Base-by-base conservation (phyloP, 495 filamentous ascomycete genomes). In the Margaritispora aquatica region DNA sequence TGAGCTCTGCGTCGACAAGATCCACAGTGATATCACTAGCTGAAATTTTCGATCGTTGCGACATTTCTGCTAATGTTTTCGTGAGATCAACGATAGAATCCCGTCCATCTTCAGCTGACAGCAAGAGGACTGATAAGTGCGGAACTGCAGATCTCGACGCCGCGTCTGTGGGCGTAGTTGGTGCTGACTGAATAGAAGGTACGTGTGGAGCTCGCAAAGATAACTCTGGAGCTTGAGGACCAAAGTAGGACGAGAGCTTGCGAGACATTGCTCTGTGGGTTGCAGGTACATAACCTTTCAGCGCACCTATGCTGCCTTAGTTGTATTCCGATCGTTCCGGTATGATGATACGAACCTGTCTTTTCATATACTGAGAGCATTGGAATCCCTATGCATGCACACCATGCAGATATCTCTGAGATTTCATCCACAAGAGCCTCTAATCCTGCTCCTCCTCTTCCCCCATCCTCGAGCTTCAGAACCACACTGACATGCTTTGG, bases 1-100 rank as follows among this genome's bases (percentile, higher is more conserved):
- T 74, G 53, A 98, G 77, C 71, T 97, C 94, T 8, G 88, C 86
- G 68, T 98, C 91, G n/a, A 98, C 84, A 41, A 98, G 74, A 61
- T 96, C 90, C 19, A 81, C 74, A 44, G 81, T 89, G 59, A 98
- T 92, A 68, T 98, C 92, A 19, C 80, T 72, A 0, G 87, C 75
- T 1, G 80, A 80, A 21, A 98, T 73, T 71, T 96, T 96, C 52
- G 86, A 85, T 57, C 88, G 84, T 74, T 98, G 94, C 3, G 89
- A 84, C 93, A 98, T 96, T 64, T 96, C 90, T 5, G 92, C 82
- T 9, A 98, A 78, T 2, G 95, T 97, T 68, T 92, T 95, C 46
- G 95, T 97, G 24, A 98, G 80, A 71, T 97, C 94, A 10, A 97
- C 92, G 55, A 98, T 79, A 10, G 93, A 96, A 66, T 95, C 88